These are phyloP conservation scores for Musa acuminata DNA, from an alignment of 176 grass and related monocot species.

Conservation along the genomic window DNA sequence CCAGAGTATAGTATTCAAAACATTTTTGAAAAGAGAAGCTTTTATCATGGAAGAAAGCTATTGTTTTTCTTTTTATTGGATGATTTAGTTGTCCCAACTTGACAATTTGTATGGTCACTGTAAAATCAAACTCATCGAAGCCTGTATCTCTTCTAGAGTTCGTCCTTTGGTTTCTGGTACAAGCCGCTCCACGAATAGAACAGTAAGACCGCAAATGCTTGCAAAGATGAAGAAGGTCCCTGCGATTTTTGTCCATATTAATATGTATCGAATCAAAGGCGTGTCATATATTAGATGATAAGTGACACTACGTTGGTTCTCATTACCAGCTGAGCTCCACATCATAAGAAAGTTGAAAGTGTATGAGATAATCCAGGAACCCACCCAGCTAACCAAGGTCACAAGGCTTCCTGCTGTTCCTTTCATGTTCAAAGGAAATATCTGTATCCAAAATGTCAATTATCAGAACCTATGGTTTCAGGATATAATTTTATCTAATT, in stretches of 20 bases:
- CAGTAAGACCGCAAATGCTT: conserved; percentile 42
- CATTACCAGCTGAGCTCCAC: conserved; percentile 64
- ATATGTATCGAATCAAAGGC: not conserved
- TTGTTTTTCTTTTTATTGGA: too few species aligned
- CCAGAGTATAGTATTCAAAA: too few species aligned
- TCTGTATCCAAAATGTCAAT: conserved; percentile 31
- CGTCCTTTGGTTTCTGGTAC: conserved; percentile 85
- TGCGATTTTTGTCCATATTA: conserved; percentile 8
- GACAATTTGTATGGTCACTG: too few species aligned
- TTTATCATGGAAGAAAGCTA: too few species aligned
- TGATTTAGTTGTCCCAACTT: too few species aligned
- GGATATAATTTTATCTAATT: not conserved
- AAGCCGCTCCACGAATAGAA: conserved; percentile 54
- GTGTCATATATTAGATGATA: not conserved
- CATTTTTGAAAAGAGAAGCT: too few species aligned
- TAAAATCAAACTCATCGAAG: conserved; percentile 35
- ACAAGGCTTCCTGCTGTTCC: conserved; percentile 74
- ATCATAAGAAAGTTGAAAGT: conserved; percentile 70
- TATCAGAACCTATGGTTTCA: not conserved
- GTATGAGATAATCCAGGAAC: conserved; percentile 65
- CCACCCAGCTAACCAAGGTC: conserved; percentile 69
- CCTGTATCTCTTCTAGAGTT: conserved; percentile 77
- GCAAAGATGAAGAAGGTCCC: conserved; percentile 77
- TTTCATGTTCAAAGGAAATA: conserved; percentile 81
- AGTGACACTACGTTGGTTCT: not conserved